Conservation (phyloP, 164 flowering plant genomes). For the Stephania yunnanensis region DNA sequence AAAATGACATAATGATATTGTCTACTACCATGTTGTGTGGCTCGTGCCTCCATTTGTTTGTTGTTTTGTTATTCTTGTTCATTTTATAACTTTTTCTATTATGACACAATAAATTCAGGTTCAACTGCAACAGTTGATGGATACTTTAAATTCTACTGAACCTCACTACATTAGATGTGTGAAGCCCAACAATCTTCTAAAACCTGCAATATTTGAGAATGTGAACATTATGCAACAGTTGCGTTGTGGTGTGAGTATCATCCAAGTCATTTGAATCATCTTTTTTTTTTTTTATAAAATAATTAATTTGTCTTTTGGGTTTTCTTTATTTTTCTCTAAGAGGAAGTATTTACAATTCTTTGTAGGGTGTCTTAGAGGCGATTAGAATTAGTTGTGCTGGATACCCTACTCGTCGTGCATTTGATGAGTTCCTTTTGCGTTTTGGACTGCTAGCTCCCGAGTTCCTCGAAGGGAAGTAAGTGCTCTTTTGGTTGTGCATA, state of each 20-base stretch:
- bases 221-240: conserved; percentile 66
- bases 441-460: conserved; percentile 69
- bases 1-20: conserved; percentile 1
- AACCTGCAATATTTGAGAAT: conserved; percentile 71
- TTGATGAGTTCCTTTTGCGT: conserved; percentile 63
- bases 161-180: conserved; percentile 92
- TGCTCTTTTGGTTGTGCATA: conserved; percentile 4
- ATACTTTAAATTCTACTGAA: conserved; percentile 70
- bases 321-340: not conserved
- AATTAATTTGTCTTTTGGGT: not conserved
- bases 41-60: not conserved
- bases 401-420: conserved; percentile 71
- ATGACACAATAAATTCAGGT: conserved; percentile 44
- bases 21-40: not conserved
- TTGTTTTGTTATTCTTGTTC: not conserved
- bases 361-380: conserved; percentile 92
- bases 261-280: conserved; percentile 3
- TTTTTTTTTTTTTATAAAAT: not conserved
- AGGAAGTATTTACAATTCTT: conserved; percentile 10
- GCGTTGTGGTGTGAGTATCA: conserved; percentile 80
- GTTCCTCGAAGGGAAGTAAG: conserved; percentile 54
- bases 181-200: conserved; percentile 70
- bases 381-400: conserved; percentile 88
- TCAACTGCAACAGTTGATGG: conserved; percentile 83
- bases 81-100: not conserved